phyloP scores from a whole-genome alignment of 2,329 filamentous ascomycete genomes.

The Colletotrichum sp. region DNA sequence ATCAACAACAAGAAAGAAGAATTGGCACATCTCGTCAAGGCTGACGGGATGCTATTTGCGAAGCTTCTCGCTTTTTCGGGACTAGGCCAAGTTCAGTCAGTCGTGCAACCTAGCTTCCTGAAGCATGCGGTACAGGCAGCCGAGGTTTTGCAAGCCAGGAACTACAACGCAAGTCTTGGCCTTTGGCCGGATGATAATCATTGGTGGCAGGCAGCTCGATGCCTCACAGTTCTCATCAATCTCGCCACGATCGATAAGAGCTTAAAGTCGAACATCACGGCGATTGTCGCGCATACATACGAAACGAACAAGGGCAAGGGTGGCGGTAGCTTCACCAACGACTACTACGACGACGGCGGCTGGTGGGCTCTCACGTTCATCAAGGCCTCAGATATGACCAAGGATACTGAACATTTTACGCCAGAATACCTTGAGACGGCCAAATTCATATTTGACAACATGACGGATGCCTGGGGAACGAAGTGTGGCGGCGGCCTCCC shows the following conservation, averaged over 20 bases:
- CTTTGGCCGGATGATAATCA: not conserved
- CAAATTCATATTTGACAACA: not conserved
- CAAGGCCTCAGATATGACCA: not conserved
- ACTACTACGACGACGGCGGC: not conserved
- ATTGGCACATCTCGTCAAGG: too few relatives aligned
- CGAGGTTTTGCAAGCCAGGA: not conserved
- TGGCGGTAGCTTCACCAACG: not conserved
- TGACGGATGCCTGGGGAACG: not conserved
- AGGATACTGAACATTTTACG: not conserved
- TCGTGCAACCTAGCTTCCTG: not conserved
- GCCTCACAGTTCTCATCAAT: not conserved
- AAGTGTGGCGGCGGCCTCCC: not conserved
- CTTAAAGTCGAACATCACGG: rapidly evolving
- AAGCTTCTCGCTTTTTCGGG: rapidly evolving
- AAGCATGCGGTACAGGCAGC: not conserved
- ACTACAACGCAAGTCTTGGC: not conserved
- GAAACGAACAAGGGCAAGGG: not conserved
- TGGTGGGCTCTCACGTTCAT: not conserved
- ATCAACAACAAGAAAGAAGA: too few relatives aligned
- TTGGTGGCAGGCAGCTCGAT: not conserved
- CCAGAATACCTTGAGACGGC: not conserved
- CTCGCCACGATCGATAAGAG: rapidly evolving
- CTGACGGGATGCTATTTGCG: not conserved
- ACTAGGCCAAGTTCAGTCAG: rapidly evolving
- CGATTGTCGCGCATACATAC: not conserved